Base-by-base conservation (phyloP, 192 early-diverging fungal genomes). In the Coemansia sp. region DNA sequence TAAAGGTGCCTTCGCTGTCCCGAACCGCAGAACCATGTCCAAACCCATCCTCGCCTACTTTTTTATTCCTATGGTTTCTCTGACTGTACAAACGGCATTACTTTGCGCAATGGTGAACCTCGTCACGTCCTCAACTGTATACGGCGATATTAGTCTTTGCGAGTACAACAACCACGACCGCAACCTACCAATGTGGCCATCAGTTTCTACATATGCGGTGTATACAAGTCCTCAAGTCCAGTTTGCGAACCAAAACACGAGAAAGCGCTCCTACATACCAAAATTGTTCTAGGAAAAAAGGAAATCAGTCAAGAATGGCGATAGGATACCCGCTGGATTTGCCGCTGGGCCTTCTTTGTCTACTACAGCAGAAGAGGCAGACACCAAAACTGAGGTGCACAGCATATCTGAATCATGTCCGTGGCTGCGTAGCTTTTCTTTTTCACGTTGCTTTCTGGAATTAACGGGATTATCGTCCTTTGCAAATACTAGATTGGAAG, bases 271-370 rank as follows among this genome's bases (percentile, higher is more conserved):
- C 4, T 7, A 13, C 10, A 29, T 5, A 3, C 13, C 2, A 13
- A 55, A 55, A 31, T 15, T 29, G 11, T 12, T 12, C 51, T 13
- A 27, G 24, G 24, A 24, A 24, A 10, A 27, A 55, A 55, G 12
- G 10, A 55, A 55, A 29, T 55, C 24, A 24, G 51, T 29, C 24
- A 24, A 27, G 51, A 5, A 55, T 55, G 27, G 51, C 24, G 27
- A 24, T 55, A 27, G 51, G 51, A 29, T 12, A 27, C 51, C 51
- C 51, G 27, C 51, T 4, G 51, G 51, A 55, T 55, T 55, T 55
- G 24, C 51, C 20, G 24, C 51, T 12, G 20, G 22, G 9, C 51
- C 27, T 55, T 55, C 22, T 12, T 55, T 12, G 51, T 15, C 51
- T 29, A 27, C 51, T 55, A 13, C 51, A 27, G 51, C 22, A 55